These are phyloP conservation scores for Coffea eugenioides DNA, from an alignment of 257 asterid genomes.

Conservation along the genomic window DNA sequence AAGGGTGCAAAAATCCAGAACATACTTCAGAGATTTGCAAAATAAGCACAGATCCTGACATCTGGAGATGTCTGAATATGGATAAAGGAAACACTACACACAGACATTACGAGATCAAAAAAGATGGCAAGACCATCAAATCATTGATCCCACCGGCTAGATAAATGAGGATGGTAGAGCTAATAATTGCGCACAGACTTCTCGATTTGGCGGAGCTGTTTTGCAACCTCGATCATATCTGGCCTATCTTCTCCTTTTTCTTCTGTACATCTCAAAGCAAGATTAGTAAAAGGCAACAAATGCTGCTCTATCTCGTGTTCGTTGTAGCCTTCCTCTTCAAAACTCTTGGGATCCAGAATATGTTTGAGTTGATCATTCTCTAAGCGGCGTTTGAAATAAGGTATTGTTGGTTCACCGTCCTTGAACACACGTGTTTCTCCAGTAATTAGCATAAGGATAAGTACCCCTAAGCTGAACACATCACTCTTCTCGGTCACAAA, in stretches of 20 bases:
- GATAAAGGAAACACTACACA: too few species aligned
- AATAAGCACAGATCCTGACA: too few species aligned
- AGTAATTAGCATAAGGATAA: slow-evolving; percentile 1
- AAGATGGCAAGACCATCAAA: too few species aligned
- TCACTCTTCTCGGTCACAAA: slow-evolving; percentile 2
- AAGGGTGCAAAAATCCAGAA: too few species aligned
- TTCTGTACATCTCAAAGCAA: slow-evolving; percentile 13
- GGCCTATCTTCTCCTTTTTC: too few species aligned
- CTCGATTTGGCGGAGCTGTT: neutral
- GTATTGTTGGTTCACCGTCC: neutral
- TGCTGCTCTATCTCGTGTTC: neutral
- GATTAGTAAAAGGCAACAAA: slow-evolving; percentile 2
- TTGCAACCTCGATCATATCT: neutral
- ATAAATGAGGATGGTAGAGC: too few species aligned
- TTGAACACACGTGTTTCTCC: neutral
- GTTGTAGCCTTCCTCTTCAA: neutral
- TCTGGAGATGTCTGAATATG: too few species aligned
- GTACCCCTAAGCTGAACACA: slow-evolving; percentile 11
- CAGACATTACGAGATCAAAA: too few species aligned
- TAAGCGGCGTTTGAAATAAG: neutral
- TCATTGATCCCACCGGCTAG: too few species aligned
- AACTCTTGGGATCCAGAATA: neutral
- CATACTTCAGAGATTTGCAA: too few species aligned
- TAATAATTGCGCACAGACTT: neutral
- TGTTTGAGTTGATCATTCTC: neutral